These are phyloP conservation scores for Purpureocillium lavendulum DNA, from an alignment of 2,329 filamentous ascomycete species.

Conservation along the genomic window DNA sequence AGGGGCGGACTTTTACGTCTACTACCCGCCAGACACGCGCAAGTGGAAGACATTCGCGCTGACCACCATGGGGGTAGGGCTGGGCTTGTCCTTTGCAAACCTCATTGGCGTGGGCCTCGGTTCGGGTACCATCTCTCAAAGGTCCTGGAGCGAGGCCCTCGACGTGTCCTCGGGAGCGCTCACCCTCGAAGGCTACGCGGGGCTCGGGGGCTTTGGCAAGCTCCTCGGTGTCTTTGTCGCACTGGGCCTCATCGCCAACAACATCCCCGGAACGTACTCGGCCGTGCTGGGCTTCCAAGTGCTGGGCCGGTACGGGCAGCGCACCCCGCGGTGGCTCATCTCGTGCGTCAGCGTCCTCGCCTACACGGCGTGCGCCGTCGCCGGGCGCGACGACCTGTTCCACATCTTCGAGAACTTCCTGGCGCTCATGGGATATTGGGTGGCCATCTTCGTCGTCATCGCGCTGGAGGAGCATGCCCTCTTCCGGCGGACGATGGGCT, in stretches of 20 bases:
- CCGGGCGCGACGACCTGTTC: slow-evolving; percentile 45
- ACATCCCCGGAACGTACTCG: slow-evolving; percentile 47
- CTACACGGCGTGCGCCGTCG: slow-evolving; percentile 46
- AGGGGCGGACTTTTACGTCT: slow-evolving; percentile 73
- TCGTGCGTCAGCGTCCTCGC: slow-evolving; percentile 44
- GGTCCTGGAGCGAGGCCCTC: slow-evolving; percentile 43
- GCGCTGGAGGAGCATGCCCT: slow-evolving; percentile 34
- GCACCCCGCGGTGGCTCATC: slow-evolving; percentile 45
- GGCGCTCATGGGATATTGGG: slow-evolving; percentile 46
- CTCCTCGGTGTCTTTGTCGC: slow-evolving; percentile 49
- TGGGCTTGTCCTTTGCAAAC: slow-evolving; percentile 57
- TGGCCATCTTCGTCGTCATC: slow-evolving; percentile 41
- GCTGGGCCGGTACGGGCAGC: slow-evolving; percentile 42
- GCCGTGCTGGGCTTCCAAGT: slow-evolving; percentile 52
- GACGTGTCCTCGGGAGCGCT: slow-evolving; percentile 45
- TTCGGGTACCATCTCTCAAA: slow-evolving; percentile 39
- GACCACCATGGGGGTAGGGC: slow-evolving; percentile 59
- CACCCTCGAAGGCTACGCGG: slow-evolving; percentile 44
- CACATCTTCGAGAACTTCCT: slow-evolving; percentile 44
- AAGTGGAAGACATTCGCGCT: slow-evolving; percentile 57
- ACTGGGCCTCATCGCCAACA: slow-evolving; percentile 47
- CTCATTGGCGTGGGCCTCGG: slow-evolving; percentile 47
- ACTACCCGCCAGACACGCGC: slow-evolving; percentile 57
- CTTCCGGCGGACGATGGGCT: slow-evolving; percentile 29
- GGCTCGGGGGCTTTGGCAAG: slow-evolving; percentile 45